Conservation (phyloP, 345 rosid genomes). For the Gossypium anomalum region DNA sequence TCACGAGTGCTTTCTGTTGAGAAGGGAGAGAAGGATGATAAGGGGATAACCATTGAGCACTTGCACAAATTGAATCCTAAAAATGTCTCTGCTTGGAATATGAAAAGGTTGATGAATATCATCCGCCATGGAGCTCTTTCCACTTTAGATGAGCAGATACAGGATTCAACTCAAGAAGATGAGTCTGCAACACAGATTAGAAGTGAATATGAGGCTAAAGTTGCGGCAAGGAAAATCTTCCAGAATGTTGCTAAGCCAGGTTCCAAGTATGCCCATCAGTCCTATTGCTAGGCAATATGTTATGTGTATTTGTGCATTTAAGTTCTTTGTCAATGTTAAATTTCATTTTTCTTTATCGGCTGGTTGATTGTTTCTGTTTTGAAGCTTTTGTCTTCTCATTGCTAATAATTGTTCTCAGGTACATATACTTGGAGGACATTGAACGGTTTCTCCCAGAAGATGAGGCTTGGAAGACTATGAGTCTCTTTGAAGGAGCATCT, state of each 20-base stretch:
- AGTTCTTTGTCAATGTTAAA: background rate
- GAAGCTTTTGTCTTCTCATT: background rate
- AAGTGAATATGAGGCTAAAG: constrained; percentile 78
- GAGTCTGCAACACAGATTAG: constrained; percentile 57
- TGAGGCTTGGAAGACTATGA: constrained; percentile 59
- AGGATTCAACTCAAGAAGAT: constrained; percentile 41
- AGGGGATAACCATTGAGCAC: constrained; percentile 56
- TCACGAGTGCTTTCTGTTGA: constrained; percentile 47
- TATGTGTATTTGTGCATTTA: background rate
- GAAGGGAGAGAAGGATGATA: constrained; percentile 29
- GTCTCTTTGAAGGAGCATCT: constrained; percentile 45
- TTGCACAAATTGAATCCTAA: constrained; percentile 66
- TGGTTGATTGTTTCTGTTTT: background rate
- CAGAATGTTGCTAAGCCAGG: constrained; percentile 63
- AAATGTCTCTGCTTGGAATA: constrained; percentile 91
- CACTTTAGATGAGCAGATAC: constrained; percentile 78
- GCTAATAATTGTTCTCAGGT: constrained; percentile 35
- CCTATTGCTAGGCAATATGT: background rate
- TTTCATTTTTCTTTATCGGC: background rate
- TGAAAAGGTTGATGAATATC: constrained; percentile 77
- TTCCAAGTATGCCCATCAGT: constrained; percentile 41
- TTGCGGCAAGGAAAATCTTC: constrained; percentile 75
- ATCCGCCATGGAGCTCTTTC: constrained; percentile 63
- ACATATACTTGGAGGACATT: constrained; percentile 56
- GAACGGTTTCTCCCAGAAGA: constrained; percentile 66